phyloP scores from a whole-genome alignment of 768 basidiomycete genomes.

The Chalciporus chontae region DNA sequence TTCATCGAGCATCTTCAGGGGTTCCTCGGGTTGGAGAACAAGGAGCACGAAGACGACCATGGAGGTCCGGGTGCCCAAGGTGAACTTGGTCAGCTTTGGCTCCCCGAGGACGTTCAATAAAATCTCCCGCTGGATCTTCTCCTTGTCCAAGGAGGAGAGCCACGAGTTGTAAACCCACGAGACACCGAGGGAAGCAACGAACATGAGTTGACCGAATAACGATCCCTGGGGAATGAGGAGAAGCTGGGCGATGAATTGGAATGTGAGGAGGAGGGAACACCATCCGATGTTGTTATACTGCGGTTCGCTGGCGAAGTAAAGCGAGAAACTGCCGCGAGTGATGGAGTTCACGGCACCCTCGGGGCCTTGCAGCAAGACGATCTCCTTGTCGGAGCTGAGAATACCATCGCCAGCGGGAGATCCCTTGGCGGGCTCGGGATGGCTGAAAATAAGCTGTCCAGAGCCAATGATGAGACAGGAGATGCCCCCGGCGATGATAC shows the following conservation, averaged over 20 bases:
- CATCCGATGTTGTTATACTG: slow-evolving; percentile 27
- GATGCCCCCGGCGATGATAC: slow-evolving; percentile 30
- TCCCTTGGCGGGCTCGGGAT: slow-evolving; percentile 23
- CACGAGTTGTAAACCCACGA: slow-evolving; percentile 37
- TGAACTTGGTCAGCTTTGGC: slow-evolving; percentile 24
- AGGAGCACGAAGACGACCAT: slow-evolving; percentile 25
- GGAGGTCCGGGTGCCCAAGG: slow-evolving; percentile 25
- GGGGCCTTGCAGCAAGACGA: slow-evolving; percentile 27
- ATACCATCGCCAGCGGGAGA: slow-evolving; percentile 32
- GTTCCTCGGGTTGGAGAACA: slow-evolving; percentile 19
- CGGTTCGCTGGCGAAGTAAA: slow-evolving; percentile 26
- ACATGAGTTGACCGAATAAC: slow-evolving; percentile 35
- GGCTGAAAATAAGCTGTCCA: slow-evolving; percentile 25
- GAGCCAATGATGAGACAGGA: slow-evolving; percentile 34
- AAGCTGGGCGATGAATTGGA: slow-evolving; percentile 34
- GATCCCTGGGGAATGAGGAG: slow-evolving; percentile 32
- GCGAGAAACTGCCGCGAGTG: slow-evolving; percentile 25
- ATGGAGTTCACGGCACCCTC: slow-evolving; percentile 31
- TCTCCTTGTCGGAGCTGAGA: slow-evolving; percentile 19
- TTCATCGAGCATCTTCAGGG: slow-evolving; percentile 16
- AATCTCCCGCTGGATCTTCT: slow-evolving; percentile 24
- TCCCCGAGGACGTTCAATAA: slow-evolving; percentile 23
- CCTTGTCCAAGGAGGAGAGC: slow-evolving; percentile 37
- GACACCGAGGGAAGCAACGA: slow-evolving; percentile 30
- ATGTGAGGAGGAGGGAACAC: slow-evolving; percentile 30